Conservation (phyloP, 768 basidiomycete species). For the Candolleomyces efflorescens region DNA sequence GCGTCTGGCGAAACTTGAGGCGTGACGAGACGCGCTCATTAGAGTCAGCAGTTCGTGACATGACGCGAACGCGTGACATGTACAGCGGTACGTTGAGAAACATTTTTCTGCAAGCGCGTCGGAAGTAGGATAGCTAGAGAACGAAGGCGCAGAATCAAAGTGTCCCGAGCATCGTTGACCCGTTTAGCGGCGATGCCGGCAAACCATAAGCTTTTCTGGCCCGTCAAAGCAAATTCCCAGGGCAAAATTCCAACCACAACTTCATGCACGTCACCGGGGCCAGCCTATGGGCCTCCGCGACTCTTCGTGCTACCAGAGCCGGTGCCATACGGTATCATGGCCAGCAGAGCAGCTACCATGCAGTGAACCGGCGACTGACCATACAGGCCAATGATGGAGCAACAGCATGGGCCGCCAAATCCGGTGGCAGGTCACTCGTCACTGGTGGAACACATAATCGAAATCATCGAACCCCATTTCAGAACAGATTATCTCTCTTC, state of each 20-base stretch:
- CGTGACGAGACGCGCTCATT: conserved; percentile 1
- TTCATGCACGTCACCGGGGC: conserved; percentile 1
- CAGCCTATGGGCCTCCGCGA: not conserved
- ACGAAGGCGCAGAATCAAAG: too few species aligned
- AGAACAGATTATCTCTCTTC: conserved; percentile 5
- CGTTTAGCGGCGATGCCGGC: not conserved
- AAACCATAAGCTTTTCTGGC: not conserved
- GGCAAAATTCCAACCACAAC: not conserved
- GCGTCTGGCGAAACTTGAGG: too few species aligned
- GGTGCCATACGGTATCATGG: not conserved
- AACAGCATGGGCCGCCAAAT: conserved; percentile 4
- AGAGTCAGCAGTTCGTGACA: not conserved
- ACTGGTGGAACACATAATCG: conserved; percentile 1
- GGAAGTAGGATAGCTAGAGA: not conserved
- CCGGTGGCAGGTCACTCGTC: conserved; percentile 3
- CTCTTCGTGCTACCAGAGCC: not conserved
- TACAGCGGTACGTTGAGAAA: not conserved
- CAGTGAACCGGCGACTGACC: not conserved
- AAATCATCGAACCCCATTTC: not conserved
- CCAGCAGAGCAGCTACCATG: not conserved
- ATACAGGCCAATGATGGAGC: not conserved
- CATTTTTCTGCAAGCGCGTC: not conserved
- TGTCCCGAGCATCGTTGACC: not conserved
- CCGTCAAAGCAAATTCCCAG: not conserved
- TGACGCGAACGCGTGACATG: not conserved